Percentiles rank a stretch among this genome's conserved stretches.
These are phyloP conservation scores for Globisporangium recalcitrans DNA, from an alignment of 352 stramenopile genomes.

Conservation along the genomic window DNA sequence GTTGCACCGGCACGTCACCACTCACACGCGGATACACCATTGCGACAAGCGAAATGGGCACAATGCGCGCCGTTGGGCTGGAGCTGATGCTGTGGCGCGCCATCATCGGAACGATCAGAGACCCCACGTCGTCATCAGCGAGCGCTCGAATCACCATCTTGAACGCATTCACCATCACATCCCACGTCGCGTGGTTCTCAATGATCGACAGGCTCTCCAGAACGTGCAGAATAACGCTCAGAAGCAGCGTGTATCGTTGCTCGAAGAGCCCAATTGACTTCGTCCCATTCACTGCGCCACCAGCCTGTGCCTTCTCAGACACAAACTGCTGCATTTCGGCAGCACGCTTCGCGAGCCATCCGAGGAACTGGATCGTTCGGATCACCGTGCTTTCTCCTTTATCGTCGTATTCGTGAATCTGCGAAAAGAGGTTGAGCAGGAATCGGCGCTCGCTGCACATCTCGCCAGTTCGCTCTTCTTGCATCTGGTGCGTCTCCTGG, in stretches of 20 bases:
- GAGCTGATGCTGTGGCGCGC: constrained; percentile 78
- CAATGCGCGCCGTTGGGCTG: constrained; percentile 78
- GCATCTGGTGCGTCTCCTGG: constrained; percentile 49
- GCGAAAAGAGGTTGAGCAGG: constrained; percentile 77
- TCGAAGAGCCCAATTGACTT: constrained; percentile 22
- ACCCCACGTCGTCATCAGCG: constrained; percentile 49
- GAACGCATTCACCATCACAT: constrained; percentile 84
- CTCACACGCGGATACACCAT: constrained; percentile 69
- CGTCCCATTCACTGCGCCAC: constrained; percentile 7
- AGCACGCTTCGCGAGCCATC: constrained; percentile 69
- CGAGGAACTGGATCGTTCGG: constrained; percentile 75
- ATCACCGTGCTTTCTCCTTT: constrained; percentile 86
- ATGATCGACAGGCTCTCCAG: constrained; percentile 86
- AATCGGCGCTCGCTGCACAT: constrained; percentile 79
- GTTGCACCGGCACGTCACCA: constrained; percentile 71
- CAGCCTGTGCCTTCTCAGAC: constrained; percentile 17
- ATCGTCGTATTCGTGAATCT: constrained; percentile 84
- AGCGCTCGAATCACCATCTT: constrained; percentile 66
- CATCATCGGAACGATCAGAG: constrained; percentile 74
- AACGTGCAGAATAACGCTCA: constrained; percentile 75
- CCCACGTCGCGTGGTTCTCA: constrained; percentile 86
- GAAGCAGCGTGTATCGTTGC: constrained; percentile 60
- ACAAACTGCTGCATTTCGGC: constrained; percentile 58
- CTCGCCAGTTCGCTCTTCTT: constrained; percentile 57
- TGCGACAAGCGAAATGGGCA: constrained; percentile 68